Evolutionary conservation across 768 basidiomycete genomes (phyloP).

Genomic region (Mycena rosella): DNA sequence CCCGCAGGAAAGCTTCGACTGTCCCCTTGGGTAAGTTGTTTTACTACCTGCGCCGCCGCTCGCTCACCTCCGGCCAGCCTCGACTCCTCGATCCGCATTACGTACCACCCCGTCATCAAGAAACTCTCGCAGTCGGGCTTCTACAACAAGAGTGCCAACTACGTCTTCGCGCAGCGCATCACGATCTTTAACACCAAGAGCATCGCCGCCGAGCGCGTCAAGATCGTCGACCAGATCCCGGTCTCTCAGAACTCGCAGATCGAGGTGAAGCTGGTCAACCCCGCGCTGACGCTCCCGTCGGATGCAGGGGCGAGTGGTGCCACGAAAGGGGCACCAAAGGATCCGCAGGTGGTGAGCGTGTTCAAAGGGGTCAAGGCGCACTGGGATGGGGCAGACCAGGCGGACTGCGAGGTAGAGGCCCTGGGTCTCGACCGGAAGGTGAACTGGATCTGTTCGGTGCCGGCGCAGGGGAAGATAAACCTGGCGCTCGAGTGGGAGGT

Average conservation of each 20-base stretch:
- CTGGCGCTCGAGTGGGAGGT: constrained; percentile 53
- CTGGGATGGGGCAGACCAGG: constrained; percentile 55
- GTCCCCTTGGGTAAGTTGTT: constrained; percentile 51
- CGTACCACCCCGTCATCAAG: constrained; percentile 52
- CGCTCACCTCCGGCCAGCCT: constrained; percentile 39
- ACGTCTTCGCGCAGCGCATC: constrained; percentile 51
- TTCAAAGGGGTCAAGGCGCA: constrained; percentile 46
- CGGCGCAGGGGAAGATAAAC: constrained; percentile 49
- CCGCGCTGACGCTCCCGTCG: constrained; percentile 37
- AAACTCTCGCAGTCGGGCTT: constrained; percentile 50
- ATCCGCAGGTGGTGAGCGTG: not conserved
- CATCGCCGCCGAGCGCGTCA: constrained; percentile 41
- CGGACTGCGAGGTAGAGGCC: constrained; percentile 40
- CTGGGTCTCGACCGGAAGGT: constrained; percentile 51
- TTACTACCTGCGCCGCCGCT: too few relatives aligned
- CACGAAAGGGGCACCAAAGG: constrained; percentile 8
- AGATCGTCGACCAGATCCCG: constrained; percentile 53
- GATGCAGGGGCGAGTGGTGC: constrained; percentile 15
- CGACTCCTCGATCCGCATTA: constrained; percentile 54
- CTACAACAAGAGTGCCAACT: constrained; percentile 47
- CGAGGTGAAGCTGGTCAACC: constrained; percentile 47
- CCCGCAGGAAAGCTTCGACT: constrained; percentile 56
- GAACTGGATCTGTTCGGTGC: constrained; percentile 48
- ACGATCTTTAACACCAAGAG: constrained; percentile 53
- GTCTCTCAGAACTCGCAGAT: constrained; percentile 49